Evolutionary conservation across 495 filamentous ascomycete genomes (phyloP).

Genomic region (Lindgomyces ingoldianus): DNA sequence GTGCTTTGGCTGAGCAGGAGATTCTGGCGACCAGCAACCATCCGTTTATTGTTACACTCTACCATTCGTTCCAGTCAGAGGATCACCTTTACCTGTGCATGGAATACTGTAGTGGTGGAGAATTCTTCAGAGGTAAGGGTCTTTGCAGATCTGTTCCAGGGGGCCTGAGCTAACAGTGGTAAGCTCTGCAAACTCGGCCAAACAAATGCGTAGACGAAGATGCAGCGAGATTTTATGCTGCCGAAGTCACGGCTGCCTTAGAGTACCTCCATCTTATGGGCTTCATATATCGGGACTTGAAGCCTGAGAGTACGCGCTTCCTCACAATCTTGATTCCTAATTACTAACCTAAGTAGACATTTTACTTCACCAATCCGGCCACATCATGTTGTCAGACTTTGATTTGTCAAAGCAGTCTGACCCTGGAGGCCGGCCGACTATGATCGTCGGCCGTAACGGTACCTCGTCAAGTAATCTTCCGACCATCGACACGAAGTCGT

Average conservation of each 20-base stretch:
- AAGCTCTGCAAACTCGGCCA: constrained; percentile 89
- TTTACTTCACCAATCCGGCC: constrained; percentile 93
- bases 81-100: constrained; percentile 98
- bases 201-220: constrained; percentile 97
- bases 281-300: constrained; percentile 97
- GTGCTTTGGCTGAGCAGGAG: constrained; percentile 94
- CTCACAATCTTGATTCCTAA: not conserved
- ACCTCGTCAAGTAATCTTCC: constrained; percentile 79
- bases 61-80: constrained; percentile 98
- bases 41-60: constrained; percentile 96
- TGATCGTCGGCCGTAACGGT: constrained; percentile 89
- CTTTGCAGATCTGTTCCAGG: not conserved
- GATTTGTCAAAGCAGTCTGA: constrained; percentile 98
- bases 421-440: constrained; percentile 90
- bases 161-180: constrained; percentile 1
- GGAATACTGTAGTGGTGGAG: constrained; percentile 98
- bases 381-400: constrained; percentile 99
- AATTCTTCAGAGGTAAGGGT: constrained; percentile 80
- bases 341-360: constrained; percentile 66
- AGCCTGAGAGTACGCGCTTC: constrained; percentile 85
- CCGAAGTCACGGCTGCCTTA: constrained; percentile 94
- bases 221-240: constrained; percentile 95
- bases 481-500: constrained; percentile 96
- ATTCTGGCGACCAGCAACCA: constrained; percentile 98
- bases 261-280: constrained; percentile 99